phyloP scores from a whole-genome alignment of 2,329 filamentous ascomycete genomes.

The Penicillium sp. region DNA sequence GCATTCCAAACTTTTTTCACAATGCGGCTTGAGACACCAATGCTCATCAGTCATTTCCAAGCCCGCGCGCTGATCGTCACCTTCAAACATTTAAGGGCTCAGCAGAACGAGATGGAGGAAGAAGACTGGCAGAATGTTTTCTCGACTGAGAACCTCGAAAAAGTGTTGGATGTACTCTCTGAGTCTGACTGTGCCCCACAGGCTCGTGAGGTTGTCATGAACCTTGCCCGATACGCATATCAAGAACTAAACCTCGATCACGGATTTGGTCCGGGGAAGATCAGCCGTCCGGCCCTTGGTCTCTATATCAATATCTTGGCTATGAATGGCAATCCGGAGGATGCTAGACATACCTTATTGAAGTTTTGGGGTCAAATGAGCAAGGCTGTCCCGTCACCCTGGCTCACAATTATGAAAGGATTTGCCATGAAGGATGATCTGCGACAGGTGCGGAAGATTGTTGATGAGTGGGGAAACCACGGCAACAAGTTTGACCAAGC shows the following conservation, averaged over 20 bases:
- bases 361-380: conserved; percentile 40
- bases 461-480: conserved; percentile 53
- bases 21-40: conserved; percentile 51
- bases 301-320: conserved; percentile 54
- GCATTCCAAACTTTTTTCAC: conserved; percentile 67
- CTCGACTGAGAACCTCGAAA: conserved; percentile 41
- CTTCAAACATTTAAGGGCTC: conserved; percentile 59
- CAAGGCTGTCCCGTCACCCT: conserved; percentile 36
- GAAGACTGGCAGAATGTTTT: conserved; percentile 40
- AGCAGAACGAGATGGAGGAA: conserved; percentile 31
- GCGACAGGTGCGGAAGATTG: conserved; percentile 59
- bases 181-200: conserved; percentile 38
- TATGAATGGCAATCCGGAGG: conserved; percentile 55
- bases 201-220: conserved; percentile 40
- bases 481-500: conserved; percentile 50
- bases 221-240: conserved; percentile 42
- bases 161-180: conserved; percentile 42
- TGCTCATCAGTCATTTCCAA: conserved; percentile 63
- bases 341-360: conserved; percentile 52
- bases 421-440: conserved; percentile 59
- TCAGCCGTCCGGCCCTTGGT: conserved; percentile 41
- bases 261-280: conserved; percentile 44
- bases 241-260: conserved; percentile 38
- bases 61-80: conserved; percentile 61
- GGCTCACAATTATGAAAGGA: conserved; percentile 59